Evolutionary conservation across 176 grass and related monocot genomes (phyloP), one percentile per base, ranked within the genome.

Genomic region (Leersia perrieri): DNA sequence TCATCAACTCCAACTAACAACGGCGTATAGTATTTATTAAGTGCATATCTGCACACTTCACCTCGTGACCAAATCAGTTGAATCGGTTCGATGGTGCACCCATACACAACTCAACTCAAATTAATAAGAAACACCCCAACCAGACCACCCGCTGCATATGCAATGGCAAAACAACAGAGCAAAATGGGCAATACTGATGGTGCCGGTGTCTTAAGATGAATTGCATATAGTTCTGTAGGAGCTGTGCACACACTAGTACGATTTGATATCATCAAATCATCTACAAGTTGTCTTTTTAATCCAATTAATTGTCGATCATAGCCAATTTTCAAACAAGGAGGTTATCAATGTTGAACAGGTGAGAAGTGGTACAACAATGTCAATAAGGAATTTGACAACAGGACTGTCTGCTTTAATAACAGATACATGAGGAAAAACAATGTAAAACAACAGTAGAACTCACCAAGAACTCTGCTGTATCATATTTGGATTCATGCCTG

Each of bases 361-460:
- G 23, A 67, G 16, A 49, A 69, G 38, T 53, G 23, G 39, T 80
- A 70, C 60, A 66, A 3, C 18, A 49, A 49, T 51, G 83, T 86
- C 83, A 90, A 90, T 41, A 90, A 60, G 78, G 23, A 78, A 73
- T 67, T 89, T 90, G 78, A 90, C 77, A 75, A 18, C 58, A 41
- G 26, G 31, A 76, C 70, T 60, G 70, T 68, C 53, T 68, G 62
- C 66, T 14, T 2, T 73, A 36, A 67, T 42, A 60, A 84, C 51
- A 83, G 9, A 22, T 70, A 2, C 55, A 66, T 82, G 18, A n/a
- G 23, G 13, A 1, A 5, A 68, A 80, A 72, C 35, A 31, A 74
- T 79, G 26, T 34, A 28, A 51, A 79, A 29, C 60, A 7, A 25
- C 25, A 79, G 68, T 79, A 74, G 86, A 70, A 75, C 47, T 33